phyloP scores from a whole-genome alignment of 768 basidiomycete species.

The Dioszegia hungarica region DNA sequence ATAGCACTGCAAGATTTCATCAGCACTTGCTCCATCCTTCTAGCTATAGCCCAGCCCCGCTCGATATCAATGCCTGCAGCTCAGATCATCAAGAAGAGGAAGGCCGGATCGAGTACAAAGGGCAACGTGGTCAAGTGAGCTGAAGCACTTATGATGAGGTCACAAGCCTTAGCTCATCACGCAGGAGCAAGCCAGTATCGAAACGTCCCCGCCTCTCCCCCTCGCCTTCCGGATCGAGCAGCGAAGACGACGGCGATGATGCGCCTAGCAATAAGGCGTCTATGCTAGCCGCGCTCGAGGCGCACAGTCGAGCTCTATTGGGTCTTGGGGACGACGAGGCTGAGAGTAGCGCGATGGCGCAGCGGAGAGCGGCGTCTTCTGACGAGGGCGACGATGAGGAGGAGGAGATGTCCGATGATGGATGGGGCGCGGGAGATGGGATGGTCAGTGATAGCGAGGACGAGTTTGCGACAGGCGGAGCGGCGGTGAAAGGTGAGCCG shows the following conservation, averaged over 20 bases:
- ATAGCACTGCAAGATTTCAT: not conserved
- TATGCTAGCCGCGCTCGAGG: constrained; percentile 46
- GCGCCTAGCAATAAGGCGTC: constrained; percentile 19
- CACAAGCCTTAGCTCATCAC: not conserved
- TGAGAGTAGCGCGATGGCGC: constrained; percentile 16
- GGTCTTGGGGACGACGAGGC: constrained; percentile 18
- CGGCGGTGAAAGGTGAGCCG: not conserved
- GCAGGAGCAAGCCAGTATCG: not conserved
- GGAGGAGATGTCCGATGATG: constrained; percentile 30
- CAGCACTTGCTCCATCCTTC: too few species aligned
- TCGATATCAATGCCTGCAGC: not conserved
- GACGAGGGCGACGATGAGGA: constrained; percentile 13
- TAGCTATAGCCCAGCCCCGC: too few species aligned
- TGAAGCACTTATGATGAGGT: too few species aligned
- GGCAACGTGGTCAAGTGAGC: too few species aligned
- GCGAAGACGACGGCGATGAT: constrained; percentile 16
- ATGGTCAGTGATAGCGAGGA: constrained; percentile 31
- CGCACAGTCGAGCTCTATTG: constrained; percentile 45
- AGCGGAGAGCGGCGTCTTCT: constrained; percentile 8
- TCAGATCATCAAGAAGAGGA: not conserved
- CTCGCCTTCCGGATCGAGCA: not conserved
- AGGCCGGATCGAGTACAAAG: not conserved
- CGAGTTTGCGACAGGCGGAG: constrained; percentile 6
- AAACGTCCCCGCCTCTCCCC: constrained; percentile 1
- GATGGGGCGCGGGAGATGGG: constrained; percentile 36